Base-by-base conservation (phyloP, 345 rosid genomes). In the Moricandia moricandioides region DNA sequence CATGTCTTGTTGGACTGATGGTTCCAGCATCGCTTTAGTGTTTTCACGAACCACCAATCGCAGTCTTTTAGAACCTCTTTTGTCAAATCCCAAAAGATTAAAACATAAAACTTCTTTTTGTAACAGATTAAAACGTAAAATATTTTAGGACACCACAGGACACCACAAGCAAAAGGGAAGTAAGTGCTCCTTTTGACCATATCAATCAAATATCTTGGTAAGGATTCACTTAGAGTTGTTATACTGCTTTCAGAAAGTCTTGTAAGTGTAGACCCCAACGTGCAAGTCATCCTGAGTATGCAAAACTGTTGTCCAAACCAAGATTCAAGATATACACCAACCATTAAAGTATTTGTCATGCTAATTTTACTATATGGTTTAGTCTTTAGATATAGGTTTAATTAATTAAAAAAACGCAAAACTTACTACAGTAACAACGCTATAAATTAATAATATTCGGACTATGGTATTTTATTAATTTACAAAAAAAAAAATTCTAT, bases 231-330 rank as follows among this genome's bases (percentile, higher is more conserved):
- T 29, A 94, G 78, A 69, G 74, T 60, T 69, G 59, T 52, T 67
- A 91, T 43, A 72, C 88, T 80, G 62, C 78, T 77, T 73, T 89
- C 88, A 56, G 93, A 86, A 74, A 91, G 88, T 51, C 72, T 86
- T 6, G 95, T 83, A 65, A 96, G 97, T 69, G 77, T 76, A 31
- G 90, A 83, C 75, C 88, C 97, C 75, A 94, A 79, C 4, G 5
- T 62, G 33, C 77, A 64, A 43, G 91, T 91, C 75, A 91, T 76
- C 74, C 87, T 82, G 56, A 94, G 89, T 85, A 91, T 69, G 67
- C 88, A 81, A 89, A 85, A 4, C 83, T 84, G 79, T 94, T 91
- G 43, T 84, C 91, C n/a, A 88, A 55, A 18, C 78, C 79, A 61
- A 80, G 91, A 74, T 80, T 80, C 69, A 68, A 65, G 49, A 66